phyloP scores from a whole-genome alignment of 257 asterid genomes.

The Solanum chmielewskii region DNA sequence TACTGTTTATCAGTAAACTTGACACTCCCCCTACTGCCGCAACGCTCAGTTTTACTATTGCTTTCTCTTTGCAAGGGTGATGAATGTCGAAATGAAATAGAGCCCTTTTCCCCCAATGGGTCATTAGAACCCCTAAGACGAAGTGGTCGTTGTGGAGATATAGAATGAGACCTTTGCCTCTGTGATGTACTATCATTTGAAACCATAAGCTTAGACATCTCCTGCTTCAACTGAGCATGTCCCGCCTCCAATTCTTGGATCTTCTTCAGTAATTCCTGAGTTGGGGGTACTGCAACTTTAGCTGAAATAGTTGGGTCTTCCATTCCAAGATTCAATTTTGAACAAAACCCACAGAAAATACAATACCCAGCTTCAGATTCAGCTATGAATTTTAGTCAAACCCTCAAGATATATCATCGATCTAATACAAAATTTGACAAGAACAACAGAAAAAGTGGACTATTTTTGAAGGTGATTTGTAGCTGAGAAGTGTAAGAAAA shows the following conservation, averaged over 20 bases:
- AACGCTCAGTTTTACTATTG: conserved; percentile 11
- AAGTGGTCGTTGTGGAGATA: conserved; percentile 63
- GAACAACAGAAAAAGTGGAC: neutral
- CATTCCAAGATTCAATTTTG: conserved; percentile 17
- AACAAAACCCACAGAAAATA: neutral
- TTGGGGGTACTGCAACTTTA: conserved; percentile 25
- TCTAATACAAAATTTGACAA: neutral
- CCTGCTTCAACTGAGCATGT: conserved; percentile 72
- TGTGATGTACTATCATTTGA: conserved; percentile 10
- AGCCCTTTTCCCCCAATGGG: conserved; percentile 53
- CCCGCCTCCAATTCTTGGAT: conserved; percentile 71
- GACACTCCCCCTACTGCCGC: conserved; percentile 18
- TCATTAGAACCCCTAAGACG: conserved; percentile 21
- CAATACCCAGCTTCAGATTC: neutral
- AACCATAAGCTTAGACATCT: conserved; percentile 52
- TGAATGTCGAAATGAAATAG: conserved; percentile 50
- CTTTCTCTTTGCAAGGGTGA: conserved; percentile 84
- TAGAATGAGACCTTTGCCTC: conserved; percentile 70
- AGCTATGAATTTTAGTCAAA: neutral
- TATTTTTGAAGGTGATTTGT: neutral
- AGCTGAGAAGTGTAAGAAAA: neutral
- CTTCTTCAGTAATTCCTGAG: conserved; percentile 84
- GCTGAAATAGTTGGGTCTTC: conserved; percentile 18
- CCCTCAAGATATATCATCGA: neutral
- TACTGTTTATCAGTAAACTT: conserved; percentile 67